Conservation (phyloP, 164 flowering plant genomes). For the Vitis cinerea region DNA sequence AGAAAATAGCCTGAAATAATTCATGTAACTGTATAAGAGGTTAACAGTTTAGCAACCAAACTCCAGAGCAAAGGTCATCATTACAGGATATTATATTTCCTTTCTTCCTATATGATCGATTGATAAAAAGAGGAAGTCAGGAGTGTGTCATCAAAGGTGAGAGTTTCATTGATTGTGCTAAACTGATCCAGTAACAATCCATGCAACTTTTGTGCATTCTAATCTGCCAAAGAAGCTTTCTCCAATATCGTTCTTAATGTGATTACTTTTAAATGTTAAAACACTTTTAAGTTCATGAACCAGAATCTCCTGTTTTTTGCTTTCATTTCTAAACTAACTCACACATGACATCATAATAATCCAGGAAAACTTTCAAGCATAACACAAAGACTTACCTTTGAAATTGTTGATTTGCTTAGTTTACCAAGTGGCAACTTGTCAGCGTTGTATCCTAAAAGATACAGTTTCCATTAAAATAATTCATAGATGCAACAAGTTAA, state of each 20-base stretch:
- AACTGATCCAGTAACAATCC: neutral
- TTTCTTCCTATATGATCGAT: too few relatives aligned
- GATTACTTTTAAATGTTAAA: neutral
- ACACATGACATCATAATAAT: neutral
- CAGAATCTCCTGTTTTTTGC: neutral
- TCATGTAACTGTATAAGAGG: too few relatives aligned
- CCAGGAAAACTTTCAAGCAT: neutral
- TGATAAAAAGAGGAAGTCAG: too few relatives aligned
- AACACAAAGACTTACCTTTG: slow-evolving; percentile 47
- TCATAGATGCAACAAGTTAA: neutral
- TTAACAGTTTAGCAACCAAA: too few relatives aligned
- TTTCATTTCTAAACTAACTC: neutral
- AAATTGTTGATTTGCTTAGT: slow-evolving; percentile 87
- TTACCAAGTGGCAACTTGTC: slow-evolving; percentile 94
- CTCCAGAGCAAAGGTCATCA: too few relatives aligned
- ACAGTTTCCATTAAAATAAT: neutral
- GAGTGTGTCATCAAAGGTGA: neutral
- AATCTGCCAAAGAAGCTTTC: neutral
- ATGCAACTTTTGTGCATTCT: neutral
- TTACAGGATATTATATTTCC: too few relatives aligned
- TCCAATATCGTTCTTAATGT: neutral
- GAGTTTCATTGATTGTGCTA: neutral
- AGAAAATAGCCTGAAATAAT: too few relatives aligned
- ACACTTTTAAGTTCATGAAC: neutral
- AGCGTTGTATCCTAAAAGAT: slow-evolving; percentile 77